These are phyloP conservation scores for Magnaporthiopsis incrustans DNA, from an alignment of 2,329 filamentous ascomycete species.

Conservation along the genomic window DNA sequence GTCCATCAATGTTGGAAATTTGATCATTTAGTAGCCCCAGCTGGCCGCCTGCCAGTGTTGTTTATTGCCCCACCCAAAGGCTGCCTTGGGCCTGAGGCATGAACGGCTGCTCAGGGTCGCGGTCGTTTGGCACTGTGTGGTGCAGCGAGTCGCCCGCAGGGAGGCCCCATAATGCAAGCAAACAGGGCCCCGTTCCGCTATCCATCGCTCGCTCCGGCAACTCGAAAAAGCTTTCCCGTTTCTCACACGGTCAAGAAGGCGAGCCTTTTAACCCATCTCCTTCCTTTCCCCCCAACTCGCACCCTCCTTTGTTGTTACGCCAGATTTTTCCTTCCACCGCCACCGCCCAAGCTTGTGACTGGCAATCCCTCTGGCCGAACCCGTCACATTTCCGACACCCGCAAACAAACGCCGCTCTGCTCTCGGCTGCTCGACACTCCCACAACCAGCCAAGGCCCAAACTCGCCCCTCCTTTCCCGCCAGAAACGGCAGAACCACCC, in stretches of 20 bases:
- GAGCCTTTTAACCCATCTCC: background rate
- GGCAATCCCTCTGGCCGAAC: background rate
- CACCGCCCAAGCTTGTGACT: background rate
- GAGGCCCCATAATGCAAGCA: background rate
- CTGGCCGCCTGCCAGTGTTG: background rate
- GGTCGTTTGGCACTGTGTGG: background rate
- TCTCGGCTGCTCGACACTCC: background rate
- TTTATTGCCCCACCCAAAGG: background rate
- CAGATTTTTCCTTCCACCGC: background rate
- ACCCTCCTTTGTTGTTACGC: background rate
- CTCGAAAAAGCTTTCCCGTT: background rate
- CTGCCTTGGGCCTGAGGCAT: background rate
- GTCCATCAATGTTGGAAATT: background rate
- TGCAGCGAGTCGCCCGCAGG: background rate
- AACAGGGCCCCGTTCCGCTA: background rate
- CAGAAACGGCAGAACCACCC: constrained; percentile 4
- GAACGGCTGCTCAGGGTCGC: background rate
- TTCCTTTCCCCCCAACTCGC: background rate
- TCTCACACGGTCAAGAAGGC: background rate
- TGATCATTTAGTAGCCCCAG: background rate
- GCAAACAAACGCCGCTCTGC: background rate
- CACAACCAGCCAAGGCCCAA: too few species aligned
- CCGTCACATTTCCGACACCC: background rate
- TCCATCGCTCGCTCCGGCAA: background rate
- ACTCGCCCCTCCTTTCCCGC: background rate